These are phyloP conservation scores for Picochlorum costavermella DNA, from an alignment of 139 green algal species.

Conservation along the genomic window DNA sequence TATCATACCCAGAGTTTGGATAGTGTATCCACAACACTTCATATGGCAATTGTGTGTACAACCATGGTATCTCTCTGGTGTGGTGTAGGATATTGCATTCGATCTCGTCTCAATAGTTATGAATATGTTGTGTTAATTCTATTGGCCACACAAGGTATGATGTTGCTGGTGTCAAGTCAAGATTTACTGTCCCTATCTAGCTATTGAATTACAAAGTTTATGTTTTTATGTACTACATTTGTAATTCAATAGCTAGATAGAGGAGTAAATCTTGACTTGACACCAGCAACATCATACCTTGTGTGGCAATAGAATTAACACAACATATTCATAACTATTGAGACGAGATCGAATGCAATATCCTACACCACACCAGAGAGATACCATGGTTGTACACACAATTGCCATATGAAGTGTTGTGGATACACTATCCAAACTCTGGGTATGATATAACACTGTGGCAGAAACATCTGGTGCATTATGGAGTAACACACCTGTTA, in stretches of 20 bases:
- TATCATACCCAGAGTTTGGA: too few relatives aligned
- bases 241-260: constrained; percentile 30
- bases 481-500: neutral
- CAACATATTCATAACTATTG: constrained; percentile 42
- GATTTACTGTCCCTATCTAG: too few relatives aligned
- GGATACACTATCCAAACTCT: constrained; percentile 41
- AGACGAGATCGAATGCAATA: constrained; percentile 33
- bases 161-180: too few relatives aligned
- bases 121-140: too few relatives aligned
- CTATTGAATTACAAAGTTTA: too few relatives aligned
- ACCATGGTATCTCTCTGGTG: too few relatives aligned
- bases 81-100: too few relatives aligned
- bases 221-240: too few relatives aligned
- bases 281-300: constrained; percentile 53
- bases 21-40: too few relatives aligned
- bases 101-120: too few relatives aligned
- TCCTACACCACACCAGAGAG: constrained; percentile 34
- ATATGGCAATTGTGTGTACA: too few relatives aligned
- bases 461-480: neutral
- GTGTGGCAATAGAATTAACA: constrained; percentile 45
- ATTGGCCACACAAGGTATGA: too few relatives aligned
- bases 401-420: constrained; percentile 37
- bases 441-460: constrained; percentile 44
- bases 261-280: constrained; percentile 49
- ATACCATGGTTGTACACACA: constrained; percentile 30